phyloP scores from a whole-genome alignment of 2,329 filamentous ascomycete genomes.

The Ophiostoma novo-ulmi region DNA sequence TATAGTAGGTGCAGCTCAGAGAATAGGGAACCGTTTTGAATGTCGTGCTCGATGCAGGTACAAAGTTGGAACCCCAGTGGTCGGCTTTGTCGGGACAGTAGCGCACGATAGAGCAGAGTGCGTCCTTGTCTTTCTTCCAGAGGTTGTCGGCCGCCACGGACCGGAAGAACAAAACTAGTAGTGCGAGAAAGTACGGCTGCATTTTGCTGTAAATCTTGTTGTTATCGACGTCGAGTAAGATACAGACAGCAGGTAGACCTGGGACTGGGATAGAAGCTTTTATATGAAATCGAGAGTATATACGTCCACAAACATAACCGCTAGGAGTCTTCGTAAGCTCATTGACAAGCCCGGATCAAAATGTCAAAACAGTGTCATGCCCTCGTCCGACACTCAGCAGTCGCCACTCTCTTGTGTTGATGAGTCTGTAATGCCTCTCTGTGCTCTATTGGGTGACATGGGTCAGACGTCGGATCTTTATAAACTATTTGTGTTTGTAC shows the following conservation, averaged over 20 bases:
- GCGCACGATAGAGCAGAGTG: background rate
- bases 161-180: background rate
- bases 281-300: background rate
- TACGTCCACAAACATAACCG: background rate
- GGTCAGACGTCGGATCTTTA: background rate
- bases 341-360: background rate
- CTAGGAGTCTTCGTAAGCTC: background rate
- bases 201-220: background rate
- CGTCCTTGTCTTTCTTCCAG: background rate
- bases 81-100: background rate
- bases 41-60: background rate
- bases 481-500: background rate
- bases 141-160: background rate
- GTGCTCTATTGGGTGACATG: background rate
- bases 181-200: background rate
- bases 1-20: slow-evolving; percentile 2
- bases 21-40: background rate
- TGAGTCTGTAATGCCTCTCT: background rate
- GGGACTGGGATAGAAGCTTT: background rate
- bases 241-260: background rate
- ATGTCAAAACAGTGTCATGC: background rate
- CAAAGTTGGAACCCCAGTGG: background rate
- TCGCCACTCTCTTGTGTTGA: background rate
- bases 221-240: no score
- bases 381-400: background rate